A percentile compares a stretch with the other conserved stretches of the same genome.
Evolutionary conservation across 2,329 filamentous ascomycete species (phyloP).

Genomic region (Eutypella sp.): DNA sequence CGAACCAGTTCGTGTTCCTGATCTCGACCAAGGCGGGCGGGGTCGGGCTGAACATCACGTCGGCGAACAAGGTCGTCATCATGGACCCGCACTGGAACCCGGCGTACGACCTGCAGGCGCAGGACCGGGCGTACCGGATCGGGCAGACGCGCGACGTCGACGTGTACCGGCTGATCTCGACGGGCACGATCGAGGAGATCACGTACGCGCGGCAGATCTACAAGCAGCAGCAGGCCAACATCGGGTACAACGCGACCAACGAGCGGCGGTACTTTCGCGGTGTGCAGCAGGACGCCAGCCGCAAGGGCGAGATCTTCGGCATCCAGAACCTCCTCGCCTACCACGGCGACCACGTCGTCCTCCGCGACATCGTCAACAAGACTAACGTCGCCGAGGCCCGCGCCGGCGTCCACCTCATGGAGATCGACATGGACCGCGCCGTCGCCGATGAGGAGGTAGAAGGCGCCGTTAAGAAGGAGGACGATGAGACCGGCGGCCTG

Average conservation of each 20-base stretch:
- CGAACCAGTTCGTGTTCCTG: constrained; percentile 86
- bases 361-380: constrained; percentile 96
- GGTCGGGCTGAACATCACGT: constrained; percentile 92
- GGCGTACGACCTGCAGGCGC: constrained; percentile 87
- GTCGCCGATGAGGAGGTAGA: constrained; percentile 47
- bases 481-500: constrained; percentile 62
- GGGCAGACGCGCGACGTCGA: constrained; percentile 91
- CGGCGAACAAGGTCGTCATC: constrained; percentile 96
- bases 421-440: constrained; percentile 64
- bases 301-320: constrained; percentile 93
- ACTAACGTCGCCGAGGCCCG: constrained; percentile 94
- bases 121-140: constrained; percentile 93
- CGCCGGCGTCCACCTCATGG: constrained; percentile 75
- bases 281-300: constrained; percentile 74
- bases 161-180: constrained; percentile 85
- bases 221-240: constrained; percentile 98
- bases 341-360: constrained; percentile 69
- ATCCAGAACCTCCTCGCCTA: constrained; percentile 82
- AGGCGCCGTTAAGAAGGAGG: constrained; percentile 41
- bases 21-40: constrained; percentile 93
- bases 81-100: constrained; percentile 98
- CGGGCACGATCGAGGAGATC: constrained; percentile 93
- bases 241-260: constrained; percentile 87
- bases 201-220: constrained; percentile 97
- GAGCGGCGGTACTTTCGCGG: constrained; percentile 95